These are phyloP conservation scores for Backusella westeae DNA, from an alignment of 192 early-diverging fungal species.

Conservation along the genomic window DNA sequence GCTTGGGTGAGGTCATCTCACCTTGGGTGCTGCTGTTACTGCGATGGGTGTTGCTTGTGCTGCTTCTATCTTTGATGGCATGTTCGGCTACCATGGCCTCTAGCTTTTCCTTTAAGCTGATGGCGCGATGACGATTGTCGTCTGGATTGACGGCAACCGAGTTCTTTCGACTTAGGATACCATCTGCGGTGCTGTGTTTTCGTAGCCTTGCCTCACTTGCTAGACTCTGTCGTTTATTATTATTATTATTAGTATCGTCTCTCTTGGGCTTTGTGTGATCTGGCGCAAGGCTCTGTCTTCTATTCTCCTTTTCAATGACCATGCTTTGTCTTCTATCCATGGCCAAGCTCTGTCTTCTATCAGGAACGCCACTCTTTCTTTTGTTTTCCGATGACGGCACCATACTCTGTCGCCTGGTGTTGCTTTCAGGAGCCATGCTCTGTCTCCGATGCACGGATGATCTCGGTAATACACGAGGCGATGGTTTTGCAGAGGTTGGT, in stretches of 20 bases:
- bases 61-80: not conserved
- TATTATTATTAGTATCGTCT: not conserved
- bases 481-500: not conserved
- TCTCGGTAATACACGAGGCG: slow-evolving; percentile 7
- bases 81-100: slow-evolving; percentile 26
- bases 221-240: not conserved
- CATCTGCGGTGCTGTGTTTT: not conserved
- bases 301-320: not conserved
- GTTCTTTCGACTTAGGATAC: slow-evolving; percentile 9
- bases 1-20: not conserved
- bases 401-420: not conserved
- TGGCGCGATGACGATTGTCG: not conserved
- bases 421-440: not conserved
- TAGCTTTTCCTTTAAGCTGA: slow-evolving; percentile 22
- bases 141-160: not conserved
- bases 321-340: not conserved
- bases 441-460: not conserved
- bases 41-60: not conserved
- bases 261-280: not conserved
- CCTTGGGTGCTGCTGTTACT: not conserved
- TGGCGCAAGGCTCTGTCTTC: not conserved
- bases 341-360: not conserved
- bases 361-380: not conserved
- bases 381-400: not conserved
- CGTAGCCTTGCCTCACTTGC: not conserved